Percentiles rank a stretch among this genome's conserved stretches.
Conservation (phyloP, 75 land plant genomes). For the Selaginella tamariscina region DNA sequence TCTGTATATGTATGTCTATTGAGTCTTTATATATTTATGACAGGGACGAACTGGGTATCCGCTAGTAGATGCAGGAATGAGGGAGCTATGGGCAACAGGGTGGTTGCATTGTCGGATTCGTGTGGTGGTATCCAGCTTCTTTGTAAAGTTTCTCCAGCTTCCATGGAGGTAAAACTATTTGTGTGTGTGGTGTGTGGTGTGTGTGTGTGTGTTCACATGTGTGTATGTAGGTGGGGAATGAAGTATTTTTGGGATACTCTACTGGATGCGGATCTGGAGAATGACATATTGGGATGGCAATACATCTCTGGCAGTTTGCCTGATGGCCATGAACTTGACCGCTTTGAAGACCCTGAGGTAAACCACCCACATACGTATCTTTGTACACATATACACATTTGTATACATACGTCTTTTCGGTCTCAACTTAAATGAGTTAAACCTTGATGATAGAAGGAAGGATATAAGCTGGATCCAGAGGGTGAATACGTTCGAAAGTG, state of each 20-base stretch:
- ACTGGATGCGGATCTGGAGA: slow-evolving; percentile 1
- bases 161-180: too few relatives aligned
- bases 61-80: slow-evolving; percentile 8
- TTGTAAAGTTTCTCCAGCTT: slow-evolving; percentile 6
- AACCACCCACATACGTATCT: too few relatives aligned
- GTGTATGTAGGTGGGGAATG: slow-evolving; percentile 10
- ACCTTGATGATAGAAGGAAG: too few relatives aligned
- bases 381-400: not conserved
- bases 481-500: slow-evolving; percentile 84
- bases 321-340: slow-evolving; percentile 11
- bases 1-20: too few relatives aligned
- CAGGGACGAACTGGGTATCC: slow-evolving; percentile 10
- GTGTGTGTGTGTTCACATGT: too few relatives aligned
- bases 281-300: slow-evolving; percentile 5
- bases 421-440: too few relatives aligned
- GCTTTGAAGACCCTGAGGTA: not conserved
- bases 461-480: slow-evolving; percentile 73
- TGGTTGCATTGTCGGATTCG: slow-evolving; percentile 1
- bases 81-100: slow-evolving; percentile 8
- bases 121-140: slow-evolving; percentile 4
- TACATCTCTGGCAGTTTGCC: slow-evolving; percentile 12
- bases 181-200: too few relatives aligned
- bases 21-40: too few relatives aligned
- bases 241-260: slow-evolving; percentile 10
- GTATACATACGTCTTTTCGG: not conserved